Evolutionary conservation across 768 basidiomycete genomes (phyloP), one percentile per base, ranked within the genome.

Genomic region (Clavaria fumosa): DNA sequence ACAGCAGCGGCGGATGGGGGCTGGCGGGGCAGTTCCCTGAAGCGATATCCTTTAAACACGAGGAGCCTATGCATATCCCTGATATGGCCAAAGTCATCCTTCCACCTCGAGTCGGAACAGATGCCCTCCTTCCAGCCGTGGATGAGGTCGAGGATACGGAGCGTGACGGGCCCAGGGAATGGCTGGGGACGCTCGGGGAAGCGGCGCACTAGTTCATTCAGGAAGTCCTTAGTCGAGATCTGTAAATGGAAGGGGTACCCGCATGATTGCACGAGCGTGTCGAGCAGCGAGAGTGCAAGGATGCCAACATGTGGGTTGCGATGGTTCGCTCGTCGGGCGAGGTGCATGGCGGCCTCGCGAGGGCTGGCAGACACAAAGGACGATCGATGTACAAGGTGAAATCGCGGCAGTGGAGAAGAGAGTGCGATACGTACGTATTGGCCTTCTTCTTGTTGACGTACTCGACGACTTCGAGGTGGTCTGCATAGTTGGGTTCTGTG

Each of bases 241-340:
- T 99, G 95, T 17, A 99, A 77, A 54, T 97, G 95, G 41, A 99
- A 82, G 0, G 93, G 78, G 59, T 99, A 99, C 55, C 95, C 95
- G 53, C 93, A 97, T 27, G 83, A 79, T 53, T 90, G 83, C 31
- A 96, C 81, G 35, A 99, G 77, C 10, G 84, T 89, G 56, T 90
- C 83, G 45, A 96, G 75, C 3, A 93, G 72, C 4, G 80, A 63
- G 7, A 97, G 70, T 3, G 88, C 76, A 21, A 96, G 75, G 45
- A 91, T 70, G 15, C 86, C 76, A 47, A 93, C 70, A 53, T 95
- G 91, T 0, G 85, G 85, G 50, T 93, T 91, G 40, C 90, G 77
- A 53, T 90, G 82, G 57, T 97, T 97, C 40, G 86, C 77, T 31
- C 85, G 67, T 14, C 78, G 70, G 10, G 86, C 84, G 26, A 86